phyloP scores from a whole-genome alignment of 768 basidiomycete genomes.

The Phanerochaete carnosa region DNA sequence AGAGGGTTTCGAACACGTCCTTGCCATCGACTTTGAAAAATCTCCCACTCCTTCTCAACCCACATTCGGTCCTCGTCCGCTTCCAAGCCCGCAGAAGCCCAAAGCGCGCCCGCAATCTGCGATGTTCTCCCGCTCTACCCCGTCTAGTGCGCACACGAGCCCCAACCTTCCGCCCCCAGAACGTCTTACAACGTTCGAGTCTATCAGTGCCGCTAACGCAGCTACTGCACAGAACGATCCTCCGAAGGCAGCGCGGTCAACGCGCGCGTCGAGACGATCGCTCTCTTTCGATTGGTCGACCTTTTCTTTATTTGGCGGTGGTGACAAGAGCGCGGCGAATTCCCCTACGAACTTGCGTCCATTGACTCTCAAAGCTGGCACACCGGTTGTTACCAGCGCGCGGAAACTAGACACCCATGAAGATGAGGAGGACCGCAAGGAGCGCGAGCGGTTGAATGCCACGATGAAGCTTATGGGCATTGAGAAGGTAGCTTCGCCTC shows the following conservation, averaged over 20 bases:
- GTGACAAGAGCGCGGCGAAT: conserved; percentile 9
- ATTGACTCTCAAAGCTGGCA: conserved; percentile 68
- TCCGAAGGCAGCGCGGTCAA: conserved; percentile 20
- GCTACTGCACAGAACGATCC: conserved; percentile 10
- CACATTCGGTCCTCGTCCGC: conserved; percentile 28
- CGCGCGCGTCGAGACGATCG: conserved; percentile 56
- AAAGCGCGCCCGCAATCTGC: conserved; percentile 65
- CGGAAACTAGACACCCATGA: conserved; percentile 85
- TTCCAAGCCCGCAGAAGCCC: conserved; percentile 23
- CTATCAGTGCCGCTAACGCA: conserved; percentile 3
- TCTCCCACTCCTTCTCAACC: conserved; percentile 49
- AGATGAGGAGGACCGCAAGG: conserved; percentile 88
- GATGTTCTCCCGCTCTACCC: conserved; percentile 38
- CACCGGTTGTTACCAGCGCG: conserved; percentile 55
- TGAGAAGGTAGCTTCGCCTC: conserved; percentile 53
- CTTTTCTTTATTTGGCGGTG: conserved; percentile 64
- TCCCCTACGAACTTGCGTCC: conserved; percentile 49
- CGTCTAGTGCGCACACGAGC: conserved; percentile 30
- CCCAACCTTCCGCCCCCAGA: conserved; percentile 32
- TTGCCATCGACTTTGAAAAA: conserved; percentile 87
- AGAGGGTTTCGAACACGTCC: conserved; percentile 95
- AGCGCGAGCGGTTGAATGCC: conserved; percentile 83
- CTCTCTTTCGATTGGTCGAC: conserved; percentile 66
- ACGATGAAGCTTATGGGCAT: conserved; percentile 97
- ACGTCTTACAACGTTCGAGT: conserved; percentile 32